Evolutionary conservation across 306 rosid species (phyloP), one percentile per base, ranked within the genome.

Genomic region (Ochetophila trinervis): DNA sequence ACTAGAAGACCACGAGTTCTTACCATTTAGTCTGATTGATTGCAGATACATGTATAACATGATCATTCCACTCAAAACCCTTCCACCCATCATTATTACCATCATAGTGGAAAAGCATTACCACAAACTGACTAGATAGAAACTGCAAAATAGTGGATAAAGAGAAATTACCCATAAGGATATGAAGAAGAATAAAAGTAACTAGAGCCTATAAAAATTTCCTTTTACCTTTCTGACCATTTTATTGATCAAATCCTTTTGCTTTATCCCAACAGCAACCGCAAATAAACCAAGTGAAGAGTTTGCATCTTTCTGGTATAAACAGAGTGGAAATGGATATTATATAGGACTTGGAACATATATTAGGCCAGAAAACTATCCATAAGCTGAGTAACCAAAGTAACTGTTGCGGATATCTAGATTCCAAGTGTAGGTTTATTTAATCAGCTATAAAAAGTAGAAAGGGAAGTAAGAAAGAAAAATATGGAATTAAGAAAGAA

Each of bases 21-120:
- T 69, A 86, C 99, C 99, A 93, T 82, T 93, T 90, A 69, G 87
- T 80, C 77, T 93, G 99, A 73, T 80, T 73, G 6, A 20, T 35
- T 24, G 82, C 94, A 6, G 94, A 81, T 23, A 90, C 82, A 61
- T 93, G 99, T 69, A 93, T 57, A 45, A 81, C 91, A 8, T 7
- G 70, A 62, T 79, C 73, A 63, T 56, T 83, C 99, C 97, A 93
- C 27, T 76, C 74, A 53, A 79, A 77, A 13, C 48, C 82, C 70
- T 68, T 90, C 99, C 99, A 93, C 51, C 65, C 53, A 14, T 84
- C 88, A 57, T 87, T 80, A 12, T 72, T 42, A 2, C 97, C 90
- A 67, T 93, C 99, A 53, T 93, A 93, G 68, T 93, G 99, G 72
- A 87, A 90, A 75, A 93, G 91, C 88, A 87, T 93, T 69, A 93